Evolutionary conservation across 2,329 filamentous ascomycete genomes (phyloP).

Genomic region (Cordyceps fumosorosea): DNA sequence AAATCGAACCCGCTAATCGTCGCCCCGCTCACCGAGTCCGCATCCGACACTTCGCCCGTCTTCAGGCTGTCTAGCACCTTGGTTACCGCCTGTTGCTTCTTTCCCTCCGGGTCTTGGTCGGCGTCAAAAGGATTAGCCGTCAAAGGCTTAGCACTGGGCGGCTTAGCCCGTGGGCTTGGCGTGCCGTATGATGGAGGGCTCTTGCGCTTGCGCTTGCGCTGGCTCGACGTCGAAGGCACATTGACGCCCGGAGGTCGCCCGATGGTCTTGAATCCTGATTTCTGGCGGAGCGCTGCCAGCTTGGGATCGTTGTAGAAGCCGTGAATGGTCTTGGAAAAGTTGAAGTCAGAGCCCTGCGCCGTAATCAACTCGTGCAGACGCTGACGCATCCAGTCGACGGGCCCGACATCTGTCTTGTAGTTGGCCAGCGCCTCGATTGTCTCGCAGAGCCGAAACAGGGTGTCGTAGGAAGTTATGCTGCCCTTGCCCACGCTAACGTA

Average conservation of each 20-base stretch:
- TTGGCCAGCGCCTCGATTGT: conserved; percentile 47
- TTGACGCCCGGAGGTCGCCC: conserved; percentile 47
- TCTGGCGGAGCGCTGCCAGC: conserved; percentile 39
- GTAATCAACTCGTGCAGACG: conserved; percentile 45
- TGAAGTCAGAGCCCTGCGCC: conserved; percentile 42
- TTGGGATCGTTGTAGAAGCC: conserved; percentile 52
- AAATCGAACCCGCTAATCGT: conserved; percentile 41
- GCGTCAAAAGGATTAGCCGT: background rate
- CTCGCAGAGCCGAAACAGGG: conserved; percentile 48
- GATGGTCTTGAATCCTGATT: conserved; percentile 51
- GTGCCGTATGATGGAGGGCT: background rate
- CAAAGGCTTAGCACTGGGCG: background rate
- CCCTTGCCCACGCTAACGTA: conserved; percentile 37
- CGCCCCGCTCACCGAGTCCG: conserved; percentile 43
- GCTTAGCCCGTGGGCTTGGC: background rate
- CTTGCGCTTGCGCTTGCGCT: background rate
- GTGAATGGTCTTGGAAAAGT: conserved; percentile 42
- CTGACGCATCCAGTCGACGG: conserved; percentile 51
- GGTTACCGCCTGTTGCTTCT: background rate
- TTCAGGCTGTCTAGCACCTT: conserved; percentile 4
- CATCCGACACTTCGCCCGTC: conserved; percentile 33
- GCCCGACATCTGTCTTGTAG: conserved; percentile 45
- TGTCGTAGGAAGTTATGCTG: conserved; percentile 46
- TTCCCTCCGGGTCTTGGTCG: background rate
- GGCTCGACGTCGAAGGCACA: conserved; percentile 19